Base-by-base conservation (phyloP, 257 asterid genomes). In the Plantago elongata region DNA sequence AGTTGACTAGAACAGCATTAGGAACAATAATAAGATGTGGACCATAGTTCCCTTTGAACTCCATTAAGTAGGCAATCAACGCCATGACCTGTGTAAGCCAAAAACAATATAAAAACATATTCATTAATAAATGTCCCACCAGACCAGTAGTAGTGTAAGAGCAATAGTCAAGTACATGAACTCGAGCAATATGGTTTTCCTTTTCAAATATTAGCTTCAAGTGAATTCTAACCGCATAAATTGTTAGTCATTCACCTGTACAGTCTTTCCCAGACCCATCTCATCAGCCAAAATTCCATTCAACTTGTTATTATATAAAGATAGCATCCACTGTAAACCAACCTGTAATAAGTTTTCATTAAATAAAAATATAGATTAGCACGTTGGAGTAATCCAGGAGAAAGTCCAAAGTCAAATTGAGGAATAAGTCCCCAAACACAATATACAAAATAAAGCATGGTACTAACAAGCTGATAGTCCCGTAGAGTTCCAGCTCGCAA, bases 251-350 rank as follows among this genome's bases (percentile, higher is more conserved):
- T 55, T 72, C 69, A 87, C 99, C 97, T 93, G 99, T 64, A 93
- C 99, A 69, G 99, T 93, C 91, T 93, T 93, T 68, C 99, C 99
- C 54, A 93, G 96, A 68, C 99, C 99, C 99, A 93, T 93, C 84
- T 93, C 99, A 79, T 93, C 99, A 45, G 99, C 99, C 86, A 93
- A 88, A 68, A 93, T 93, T 65, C 99, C 99, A 78, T 93, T 93
- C 61, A 93, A 73, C 73, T 93, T 93, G 78, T 93, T 93, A 72
- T 93, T 93, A 72, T 90, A 93, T 77, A 93, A 81, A 52, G 99
- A 93, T 54, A 93, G 86, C 99, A 93, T 93, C 99, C 99, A 93
- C 84, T 93, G 99, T 84, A 93, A 80, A 62, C 99, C 99, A 57
- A 93, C 99, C 99, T 93, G 86, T 80, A 81, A 54, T 67, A 57